phyloP scores from a whole-genome alignment of 306 rosid genomes.

The Quercus bicolor region DNA sequence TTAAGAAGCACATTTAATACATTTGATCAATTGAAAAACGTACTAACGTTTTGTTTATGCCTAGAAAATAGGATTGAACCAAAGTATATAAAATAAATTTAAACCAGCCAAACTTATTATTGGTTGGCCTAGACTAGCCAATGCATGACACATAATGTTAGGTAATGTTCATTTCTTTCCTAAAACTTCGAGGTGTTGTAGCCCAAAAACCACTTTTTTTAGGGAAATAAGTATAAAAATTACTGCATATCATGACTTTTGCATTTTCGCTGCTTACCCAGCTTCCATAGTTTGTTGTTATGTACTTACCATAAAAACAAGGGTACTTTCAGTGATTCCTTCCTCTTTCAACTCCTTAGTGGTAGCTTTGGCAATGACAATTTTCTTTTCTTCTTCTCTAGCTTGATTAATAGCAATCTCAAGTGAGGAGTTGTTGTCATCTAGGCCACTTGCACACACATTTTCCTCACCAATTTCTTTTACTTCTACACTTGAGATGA shows the following conservation, averaged over 20 bases:
- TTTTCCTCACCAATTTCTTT: slow-evolving; percentile 24
- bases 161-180: too few relatives aligned
- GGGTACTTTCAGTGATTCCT: slow-evolving; percentile 63
- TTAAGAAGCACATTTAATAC: slow-evolving; percentile 12
- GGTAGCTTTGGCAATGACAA: slow-evolving; percentile 74
- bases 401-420: slow-evolving; percentile 66
- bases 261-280: not conserved
- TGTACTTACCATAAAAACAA: slow-evolving; percentile 51
- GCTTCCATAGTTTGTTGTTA: not conserved
- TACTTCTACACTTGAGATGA: slow-evolving; percentile 26
- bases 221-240: too few relatives aligned
- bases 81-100: not conserved
- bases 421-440: slow-evolving; percentile 36
- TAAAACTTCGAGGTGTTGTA: too few relatives aligned
- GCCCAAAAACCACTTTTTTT: too few relatives aligned
- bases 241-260: not conserved
- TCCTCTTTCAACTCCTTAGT: slow-evolving; percentile 72
- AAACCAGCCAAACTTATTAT: not conserved
- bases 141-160: not conserved
- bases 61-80: slow-evolving; percentile 1
- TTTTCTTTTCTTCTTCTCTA: slow-evolving; percentile 76
- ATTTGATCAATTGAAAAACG: not conserved
- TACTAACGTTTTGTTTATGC: not conserved
- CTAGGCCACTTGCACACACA: slow-evolving; percentile 16
- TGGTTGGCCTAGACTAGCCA: not conserved